phyloP scores from a whole-genome alignment of 495 filamentous ascomycete species.

The Aspergillus taichungensis region DNA sequence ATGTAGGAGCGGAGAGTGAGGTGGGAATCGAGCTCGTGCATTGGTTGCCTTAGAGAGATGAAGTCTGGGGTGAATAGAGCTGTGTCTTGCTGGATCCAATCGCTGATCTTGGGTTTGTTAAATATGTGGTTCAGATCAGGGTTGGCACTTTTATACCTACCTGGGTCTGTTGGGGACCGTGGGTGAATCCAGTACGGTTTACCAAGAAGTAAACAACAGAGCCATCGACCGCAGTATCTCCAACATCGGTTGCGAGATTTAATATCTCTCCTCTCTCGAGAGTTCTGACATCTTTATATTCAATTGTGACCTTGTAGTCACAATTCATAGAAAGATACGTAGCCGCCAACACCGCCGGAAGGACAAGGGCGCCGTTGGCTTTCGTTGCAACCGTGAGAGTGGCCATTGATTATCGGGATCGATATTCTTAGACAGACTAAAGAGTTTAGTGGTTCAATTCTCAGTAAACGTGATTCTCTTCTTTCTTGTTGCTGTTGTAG shows the following conservation, averaged over 20 bases:
- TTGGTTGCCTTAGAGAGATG: constrained; percentile 55
- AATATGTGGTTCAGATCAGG: not conserved
- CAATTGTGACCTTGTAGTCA: not conserved
- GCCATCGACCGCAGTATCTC: not conserved
- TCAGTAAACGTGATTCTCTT: too few relatives aligned
- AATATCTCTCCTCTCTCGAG: constrained; percentile 1
- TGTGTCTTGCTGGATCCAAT: not conserved
- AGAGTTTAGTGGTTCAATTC: too few relatives aligned
- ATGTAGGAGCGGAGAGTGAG: constrained; percentile 69
- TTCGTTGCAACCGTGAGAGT: too few relatives aligned
- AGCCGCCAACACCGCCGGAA: too few relatives aligned
- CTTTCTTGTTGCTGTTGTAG: too few relatives aligned
- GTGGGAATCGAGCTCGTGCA: constrained; percentile 66
- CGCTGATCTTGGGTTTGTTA: not conserved
- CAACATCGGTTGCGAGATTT: not conserved
- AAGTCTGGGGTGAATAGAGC: constrained; percentile 37
- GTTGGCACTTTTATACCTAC: constrained; percentile 1
- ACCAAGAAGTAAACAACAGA: constrained; percentile 2
- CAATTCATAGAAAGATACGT: too few relatives aligned
- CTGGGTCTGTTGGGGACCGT: not conserved
- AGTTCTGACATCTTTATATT: constrained; percentile 3
- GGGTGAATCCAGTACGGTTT: too few relatives aligned
- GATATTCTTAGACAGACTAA: too few relatives aligned
- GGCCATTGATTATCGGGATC: too few relatives aligned
- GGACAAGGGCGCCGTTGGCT: too few relatives aligned